Base-by-base conservation (phyloP, 179 eudicot species). In the Beta corolliflora region DNA sequence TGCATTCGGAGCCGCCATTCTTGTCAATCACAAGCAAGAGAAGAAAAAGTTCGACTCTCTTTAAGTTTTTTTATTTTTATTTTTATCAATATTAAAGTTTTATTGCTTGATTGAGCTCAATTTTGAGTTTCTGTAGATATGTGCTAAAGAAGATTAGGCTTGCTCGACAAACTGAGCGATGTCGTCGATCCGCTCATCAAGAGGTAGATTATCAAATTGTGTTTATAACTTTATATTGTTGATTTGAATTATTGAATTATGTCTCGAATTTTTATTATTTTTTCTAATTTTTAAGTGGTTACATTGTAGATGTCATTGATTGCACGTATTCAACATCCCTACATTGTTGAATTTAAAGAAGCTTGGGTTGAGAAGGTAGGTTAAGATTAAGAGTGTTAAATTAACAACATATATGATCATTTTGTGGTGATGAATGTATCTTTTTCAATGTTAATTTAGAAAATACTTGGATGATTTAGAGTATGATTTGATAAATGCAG, bases 351-450 rank as follows among this genome's bases (percentile, higher is more conserved):
- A 77, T 96, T 86, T 60, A 96, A 94, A 89, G 99, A 96, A 86
- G 99, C 99, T 50, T 96, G 99, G 98, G 99, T 96, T 13, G 99
- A 96, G 79, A 96, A 94, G 97, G 99, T 95, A 79, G 82, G 88
- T 78, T 69, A 36, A 50, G 55, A 61, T 83, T 76, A 31, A 3
- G 3, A 19, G 16, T 41, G 4, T n/a, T 55, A n/a, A 9, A 73
- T n/a, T 23, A 25, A 36, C 41, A 36, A 36, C 41, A 36, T 36
- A 36, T 36, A 36, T 36, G 41, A 36, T 36, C 41, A 36, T 36
- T 36, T 36, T 36, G 29, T 25, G 29, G 29, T 25, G 41, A 36
- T 52, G 29, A 25, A 3, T 52, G 48, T 54, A 41, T 72, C 59
- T 36, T 77, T 16, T 46, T 52, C 18, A 7, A 18, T 75, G 69